phyloP scores from a whole-genome alignment of 2,329 filamentous ascomycete species.

The Trichoderma oligosporum region DNA sequence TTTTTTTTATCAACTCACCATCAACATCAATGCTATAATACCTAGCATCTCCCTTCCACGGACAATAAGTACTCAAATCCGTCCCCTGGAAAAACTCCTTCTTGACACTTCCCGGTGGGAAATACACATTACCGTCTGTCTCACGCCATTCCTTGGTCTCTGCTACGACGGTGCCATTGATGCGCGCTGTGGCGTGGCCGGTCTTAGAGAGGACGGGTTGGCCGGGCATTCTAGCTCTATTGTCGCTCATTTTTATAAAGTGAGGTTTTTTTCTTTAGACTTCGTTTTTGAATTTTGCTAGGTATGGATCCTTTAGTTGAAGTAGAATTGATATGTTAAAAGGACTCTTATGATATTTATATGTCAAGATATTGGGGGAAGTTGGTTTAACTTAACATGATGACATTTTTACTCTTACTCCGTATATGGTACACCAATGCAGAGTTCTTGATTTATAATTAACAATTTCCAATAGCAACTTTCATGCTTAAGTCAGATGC shows the following conservation, averaged over 20 bases:
- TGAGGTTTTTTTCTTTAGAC: too few species aligned
- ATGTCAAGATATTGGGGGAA: too few species aligned
- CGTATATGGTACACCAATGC: too few species aligned
- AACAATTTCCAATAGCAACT: background rate
- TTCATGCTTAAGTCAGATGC: constrained; percentile 3
- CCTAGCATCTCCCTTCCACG: constrained; percentile 55
- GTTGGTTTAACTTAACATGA: too few species aligned
- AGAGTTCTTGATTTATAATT: too few species aligned
- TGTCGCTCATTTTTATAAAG: too few species aligned
- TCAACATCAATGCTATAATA: constrained; percentile 53
- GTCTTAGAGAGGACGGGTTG: constrained; percentile 22
- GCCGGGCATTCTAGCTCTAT: constrained; percentile 4
- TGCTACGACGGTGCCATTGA: constrained; percentile 49
- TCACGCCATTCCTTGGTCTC: constrained; percentile 49
- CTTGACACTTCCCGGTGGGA: constrained; percentile 45
- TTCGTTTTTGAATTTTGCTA: too few species aligned
- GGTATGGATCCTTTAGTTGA: too few species aligned
- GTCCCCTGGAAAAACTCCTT: constrained; percentile 44
- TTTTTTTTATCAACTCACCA: constrained; percentile 32
- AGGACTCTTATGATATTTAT: too few species aligned
- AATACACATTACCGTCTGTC: constrained; percentile 58
- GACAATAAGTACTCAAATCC: constrained; percentile 46
- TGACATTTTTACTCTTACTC: too few species aligned
- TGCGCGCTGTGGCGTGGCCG: constrained; percentile 41
- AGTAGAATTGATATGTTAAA: too few species aligned